phyloP scores from a whole-genome alignment of 2,329 filamentous ascomycete species.

The Colletotrichum lindemuthianum region DNA sequence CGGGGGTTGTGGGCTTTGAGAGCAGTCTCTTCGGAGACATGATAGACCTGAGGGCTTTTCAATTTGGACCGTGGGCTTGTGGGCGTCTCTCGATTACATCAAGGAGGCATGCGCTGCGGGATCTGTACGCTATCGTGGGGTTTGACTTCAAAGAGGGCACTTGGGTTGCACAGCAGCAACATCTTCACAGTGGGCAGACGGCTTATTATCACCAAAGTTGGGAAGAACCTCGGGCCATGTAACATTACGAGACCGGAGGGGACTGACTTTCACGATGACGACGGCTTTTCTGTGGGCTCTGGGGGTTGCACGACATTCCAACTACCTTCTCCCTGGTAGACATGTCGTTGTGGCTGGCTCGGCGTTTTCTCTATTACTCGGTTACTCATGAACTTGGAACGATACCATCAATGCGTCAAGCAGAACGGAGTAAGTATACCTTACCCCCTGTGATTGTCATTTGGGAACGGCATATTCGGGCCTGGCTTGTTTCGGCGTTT shows the following conservation, averaged over 20 bases:
- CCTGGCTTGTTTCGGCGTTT: conserved; percentile 30
- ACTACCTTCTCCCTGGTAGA: background rate
- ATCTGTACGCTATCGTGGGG: conserved; percentile 37
- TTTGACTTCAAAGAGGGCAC: conserved; percentile 42
- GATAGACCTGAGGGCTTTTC: conserved; percentile 67
- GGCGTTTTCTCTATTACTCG: conserved; percentile 33
- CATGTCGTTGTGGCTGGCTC: conserved; percentile 28
- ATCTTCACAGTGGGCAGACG: conserved; percentile 39
- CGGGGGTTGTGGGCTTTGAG: conserved; percentile 63
- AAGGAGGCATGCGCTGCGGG: conserved; percentile 20
- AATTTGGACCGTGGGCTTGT: conserved; percentile 46
- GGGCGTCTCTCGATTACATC: conserved; percentile 36
- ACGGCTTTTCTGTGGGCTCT: conserved; percentile 44
- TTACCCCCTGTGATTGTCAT: conserved; percentile 29
- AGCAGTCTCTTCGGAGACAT: conserved; percentile 56
- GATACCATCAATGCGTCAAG: conserved; percentile 32
- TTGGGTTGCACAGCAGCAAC: conserved; percentile 38
- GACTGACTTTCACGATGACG: conserved; percentile 45
- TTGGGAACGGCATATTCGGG: conserved; percentile 18
- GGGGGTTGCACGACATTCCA: conserved; percentile 30
- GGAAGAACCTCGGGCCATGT: conserved; percentile 45
- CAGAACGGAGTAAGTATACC: conserved; percentile 38
- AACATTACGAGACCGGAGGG: conserved; percentile 41
- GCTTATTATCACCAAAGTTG: conserved; percentile 41
- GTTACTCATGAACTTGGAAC: conserved; percentile 32